These are phyloP conservation scores for Yamadazyma atmosphaerica DNA, from an alignment of 1,139 yeast genomes.

Conservation along the genomic window DNA sequence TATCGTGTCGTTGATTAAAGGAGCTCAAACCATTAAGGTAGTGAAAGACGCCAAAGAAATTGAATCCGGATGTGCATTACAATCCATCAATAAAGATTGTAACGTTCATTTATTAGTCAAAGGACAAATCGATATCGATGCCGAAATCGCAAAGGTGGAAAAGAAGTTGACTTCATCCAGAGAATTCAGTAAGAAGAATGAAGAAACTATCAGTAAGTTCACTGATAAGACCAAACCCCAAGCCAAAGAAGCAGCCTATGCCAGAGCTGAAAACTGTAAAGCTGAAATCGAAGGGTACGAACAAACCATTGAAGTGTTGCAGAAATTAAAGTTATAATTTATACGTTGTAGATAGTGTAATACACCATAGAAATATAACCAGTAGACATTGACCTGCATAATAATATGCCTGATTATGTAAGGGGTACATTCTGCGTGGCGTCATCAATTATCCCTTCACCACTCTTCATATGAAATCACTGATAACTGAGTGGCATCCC, in stretches of 20 bases:
- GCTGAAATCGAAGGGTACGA: slow-evolving; percentile 90
- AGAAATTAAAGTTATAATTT: slow-evolving; percentile 62
- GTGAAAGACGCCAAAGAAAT: slow-evolving; percentile 53
- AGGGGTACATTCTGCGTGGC: too few relatives aligned
- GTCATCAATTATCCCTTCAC: too few relatives aligned
- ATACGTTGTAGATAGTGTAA: slow-evolving; percentile 2
- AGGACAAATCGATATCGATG: slow-evolving; percentile 92
- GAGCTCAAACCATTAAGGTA: slow-evolving; percentile 71
- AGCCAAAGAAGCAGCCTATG: slow-evolving; percentile 75
- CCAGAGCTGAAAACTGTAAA: slow-evolving; percentile 64
- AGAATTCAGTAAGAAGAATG: slow-evolving; percentile 45
- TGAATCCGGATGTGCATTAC: slow-evolving; percentile 89
- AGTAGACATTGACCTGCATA: neutral
- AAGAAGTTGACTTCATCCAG: slow-evolving; percentile 68
- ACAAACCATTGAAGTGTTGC: slow-evolving; percentile 73
- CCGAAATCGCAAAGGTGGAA: slow-evolving; percentile 80
- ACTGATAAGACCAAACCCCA: slow-evolving; percentile 80
- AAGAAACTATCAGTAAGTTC: slow-evolving; percentile 63
- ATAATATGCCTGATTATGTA: too few relatives aligned
- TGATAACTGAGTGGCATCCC: too few relatives aligned
- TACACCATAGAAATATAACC: neutral
- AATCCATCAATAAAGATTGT: slow-evolving; percentile 75
- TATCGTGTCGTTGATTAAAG: slow-evolving; percentile 87
- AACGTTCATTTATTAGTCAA: slow-evolving; percentile 89
- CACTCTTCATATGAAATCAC: too few relatives aligned